A percentile compares a stretch with the other conserved stretches of the same genome.
Evolutionary conservation across 2,329 filamentous ascomycete genomes (phyloP).

Genomic region (Cladosporium sphaerospermum): DNA sequence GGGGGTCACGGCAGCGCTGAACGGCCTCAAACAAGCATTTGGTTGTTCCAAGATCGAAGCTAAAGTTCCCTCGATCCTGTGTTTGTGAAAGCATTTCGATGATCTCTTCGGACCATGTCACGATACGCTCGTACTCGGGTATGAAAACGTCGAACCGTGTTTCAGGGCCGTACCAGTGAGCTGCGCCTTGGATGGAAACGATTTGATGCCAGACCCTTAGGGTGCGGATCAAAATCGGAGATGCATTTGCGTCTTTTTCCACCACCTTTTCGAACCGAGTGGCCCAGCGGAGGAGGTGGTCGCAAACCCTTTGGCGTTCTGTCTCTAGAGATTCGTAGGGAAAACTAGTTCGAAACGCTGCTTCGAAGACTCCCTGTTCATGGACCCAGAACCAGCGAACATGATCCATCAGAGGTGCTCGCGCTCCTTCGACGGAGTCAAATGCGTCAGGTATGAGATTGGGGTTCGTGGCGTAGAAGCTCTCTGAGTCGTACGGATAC

Average conservation of each 20-base stretch:
- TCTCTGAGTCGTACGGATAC: constrained; percentile 12
- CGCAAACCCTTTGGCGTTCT: neutral
- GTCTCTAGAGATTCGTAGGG: neutral
- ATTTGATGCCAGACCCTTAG: constrained; percentile 14
- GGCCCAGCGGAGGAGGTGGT: constrained; percentile 11
- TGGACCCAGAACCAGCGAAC: neutral
- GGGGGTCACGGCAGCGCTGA: constrained; percentile 16
- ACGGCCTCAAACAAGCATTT: constrained; percentile 11
- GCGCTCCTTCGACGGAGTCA: constrained; percentile 14
- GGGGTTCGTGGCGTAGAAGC: constrained; percentile 12
- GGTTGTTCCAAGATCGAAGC: constrained; percentile 17
- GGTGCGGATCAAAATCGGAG: constrained; percentile 2
- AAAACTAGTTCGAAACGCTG: neutral
- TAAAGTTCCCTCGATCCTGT: constrained; percentile 10
- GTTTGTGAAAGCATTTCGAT: neutral
- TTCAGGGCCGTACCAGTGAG: neutral
- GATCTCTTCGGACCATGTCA: constrained; percentile 12
- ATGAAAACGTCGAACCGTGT: constrained; percentile 9
- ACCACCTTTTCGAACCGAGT: constrained; percentile 12
- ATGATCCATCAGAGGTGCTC: constrained; percentile 12
- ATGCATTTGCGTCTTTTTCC: neutral
- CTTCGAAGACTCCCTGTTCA: neutral
- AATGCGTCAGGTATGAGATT: constrained; percentile 10
- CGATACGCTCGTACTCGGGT: constrained; percentile 7
- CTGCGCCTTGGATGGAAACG: constrained; percentile 8